Evolutionary conservation across 192 early-diverging fungal genomes (phyloP).

Genomic region (Rhizophlyctis rosea): DNA sequence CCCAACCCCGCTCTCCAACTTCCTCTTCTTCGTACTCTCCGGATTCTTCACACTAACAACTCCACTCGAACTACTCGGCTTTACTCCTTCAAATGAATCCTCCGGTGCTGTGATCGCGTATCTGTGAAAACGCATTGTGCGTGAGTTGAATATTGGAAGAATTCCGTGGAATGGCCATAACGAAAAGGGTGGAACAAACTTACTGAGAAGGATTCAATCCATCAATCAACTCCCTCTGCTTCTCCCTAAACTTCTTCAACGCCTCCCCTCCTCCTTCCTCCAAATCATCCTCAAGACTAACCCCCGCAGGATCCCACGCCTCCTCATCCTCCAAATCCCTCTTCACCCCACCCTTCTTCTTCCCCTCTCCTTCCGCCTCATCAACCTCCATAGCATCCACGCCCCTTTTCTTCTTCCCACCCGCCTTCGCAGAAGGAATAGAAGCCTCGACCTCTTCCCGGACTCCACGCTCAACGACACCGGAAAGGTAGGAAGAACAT

Average conservation of each 20-base stretch:
- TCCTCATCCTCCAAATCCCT: conserved; percentile 69
- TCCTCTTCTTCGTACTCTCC: too few species aligned
- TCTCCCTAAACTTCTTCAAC: conserved; percentile 58
- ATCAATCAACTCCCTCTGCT: conserved; percentile 80
- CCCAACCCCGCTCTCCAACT: conserved; percentile 8
- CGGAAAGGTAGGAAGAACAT: conserved; percentile 66
- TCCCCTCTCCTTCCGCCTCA: conserved; percentile 15
- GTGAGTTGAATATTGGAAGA: too few species aligned
- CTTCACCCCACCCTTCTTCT: conserved; percentile 27
- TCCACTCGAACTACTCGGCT: too few species aligned
- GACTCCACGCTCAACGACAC: conserved; percentile 51
- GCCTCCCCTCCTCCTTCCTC: conserved; percentile 76
- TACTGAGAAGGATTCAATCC: conserved; percentile 71
- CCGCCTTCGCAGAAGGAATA: conserved; percentile 28
- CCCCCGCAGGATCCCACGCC: conserved; percentile 82
- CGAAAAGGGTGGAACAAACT: neutral
- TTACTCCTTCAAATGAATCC: too few species aligned
- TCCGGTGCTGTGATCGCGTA: too few species aligned
- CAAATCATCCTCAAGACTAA: conserved; percentile 80
- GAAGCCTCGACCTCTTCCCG: conserved; percentile 38
- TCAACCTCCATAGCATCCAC: conserved; percentile 30
- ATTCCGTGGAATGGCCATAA: neutral
- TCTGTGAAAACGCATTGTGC: too few species aligned
- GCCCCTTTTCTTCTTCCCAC: conserved; percentile 8
- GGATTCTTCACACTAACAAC: too few species aligned